Evolutionary conservation across 495 filamentous ascomycete species (phyloP).

Genomic region (Evernia prunastri): DNA sequence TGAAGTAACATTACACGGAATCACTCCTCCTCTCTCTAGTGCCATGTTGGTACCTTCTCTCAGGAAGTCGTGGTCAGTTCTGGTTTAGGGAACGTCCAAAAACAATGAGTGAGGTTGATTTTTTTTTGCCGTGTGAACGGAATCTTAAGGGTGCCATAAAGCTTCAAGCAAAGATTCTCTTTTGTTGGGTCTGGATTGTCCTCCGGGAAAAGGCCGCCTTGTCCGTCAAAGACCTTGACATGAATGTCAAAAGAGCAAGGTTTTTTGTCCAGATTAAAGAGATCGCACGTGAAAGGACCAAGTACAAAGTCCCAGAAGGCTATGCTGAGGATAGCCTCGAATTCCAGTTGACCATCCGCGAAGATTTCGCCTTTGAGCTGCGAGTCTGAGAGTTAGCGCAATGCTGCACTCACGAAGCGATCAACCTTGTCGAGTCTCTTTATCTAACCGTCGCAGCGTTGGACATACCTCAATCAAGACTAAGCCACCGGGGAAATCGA

Average conservation of each 20-base stretch:
- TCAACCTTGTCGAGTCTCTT: not conserved
- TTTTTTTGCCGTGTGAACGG: not conserved
- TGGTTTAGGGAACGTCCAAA: not conserved
- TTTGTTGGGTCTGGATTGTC: not conserved
- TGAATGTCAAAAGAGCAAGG: not conserved
- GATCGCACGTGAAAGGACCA: not conserved
- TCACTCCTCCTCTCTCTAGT: too few species aligned
- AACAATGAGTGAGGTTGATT: not conserved
- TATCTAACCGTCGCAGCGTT: not conserved
- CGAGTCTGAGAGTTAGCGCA: not conserved
- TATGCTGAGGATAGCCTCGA: not conserved
- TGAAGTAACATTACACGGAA: too few species aligned
- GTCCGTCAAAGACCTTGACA: not conserved
- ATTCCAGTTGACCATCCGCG: not conserved
- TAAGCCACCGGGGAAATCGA: not conserved
- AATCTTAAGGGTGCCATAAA: not conserved
- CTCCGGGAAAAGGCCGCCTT: not conserved
- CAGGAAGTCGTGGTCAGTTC: too few species aligned
- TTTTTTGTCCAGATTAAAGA: not conserved
- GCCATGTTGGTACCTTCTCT: too few species aligned
- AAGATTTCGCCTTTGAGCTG: not conserved
- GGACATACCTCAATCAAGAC: not conserved
- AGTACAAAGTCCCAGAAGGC: too few species aligned
- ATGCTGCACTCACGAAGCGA: not conserved
- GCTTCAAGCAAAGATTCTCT: not conserved